A percentile compares a stretch with the other conserved stretches of the same genome.
Conservation (phyloP, 148 eudicot genomes). For the Vaccinium macrocarpon region DNA sequence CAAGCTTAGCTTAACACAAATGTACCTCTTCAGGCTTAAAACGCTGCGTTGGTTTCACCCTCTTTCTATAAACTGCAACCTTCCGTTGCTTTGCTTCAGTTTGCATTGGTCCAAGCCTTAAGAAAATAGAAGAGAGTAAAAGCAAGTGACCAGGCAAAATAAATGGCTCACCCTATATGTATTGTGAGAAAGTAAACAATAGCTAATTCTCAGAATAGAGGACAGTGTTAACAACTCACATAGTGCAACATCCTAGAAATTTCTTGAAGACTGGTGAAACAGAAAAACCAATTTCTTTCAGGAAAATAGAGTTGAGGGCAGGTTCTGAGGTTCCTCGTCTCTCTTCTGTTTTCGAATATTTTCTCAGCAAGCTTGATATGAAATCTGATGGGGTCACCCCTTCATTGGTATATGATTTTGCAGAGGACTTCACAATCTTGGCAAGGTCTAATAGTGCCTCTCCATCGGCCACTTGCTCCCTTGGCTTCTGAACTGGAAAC, state of each 20-base stretch:
- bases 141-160: neutral
- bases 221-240: conserved; percentile 28
- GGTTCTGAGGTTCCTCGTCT: conserved; percentile 15
- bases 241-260: conserved; percentile 38
- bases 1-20: neutral
- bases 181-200: neutral
- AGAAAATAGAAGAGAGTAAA: neutral
- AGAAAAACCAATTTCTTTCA: conserved; percentile 46
- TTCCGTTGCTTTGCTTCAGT: conserved; percentile 41
- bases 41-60: conserved; percentile 12
- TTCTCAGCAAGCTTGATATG: conserved; percentile 36
- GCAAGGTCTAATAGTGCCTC: conserved; percentile 53
- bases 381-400: conserved; percentile 55
- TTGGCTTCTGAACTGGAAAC: conserved; percentile 45
- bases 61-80: conserved; percentile 26
- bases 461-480: conserved; percentile 73
- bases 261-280: conserved; percentile 47
- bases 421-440: conserved; percentile 33
- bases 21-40: conserved; percentile 49
- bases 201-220: neutral
- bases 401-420: conserved; percentile 31
- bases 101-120: conserved; percentile 66
- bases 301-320: conserved; percentile 21
- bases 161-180: neutral
- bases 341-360: conserved; percentile 23